Base-by-base conservation (phyloP, 1,284 basidiomycete genomes). In the Microbotryum scabiosae region DNA sequence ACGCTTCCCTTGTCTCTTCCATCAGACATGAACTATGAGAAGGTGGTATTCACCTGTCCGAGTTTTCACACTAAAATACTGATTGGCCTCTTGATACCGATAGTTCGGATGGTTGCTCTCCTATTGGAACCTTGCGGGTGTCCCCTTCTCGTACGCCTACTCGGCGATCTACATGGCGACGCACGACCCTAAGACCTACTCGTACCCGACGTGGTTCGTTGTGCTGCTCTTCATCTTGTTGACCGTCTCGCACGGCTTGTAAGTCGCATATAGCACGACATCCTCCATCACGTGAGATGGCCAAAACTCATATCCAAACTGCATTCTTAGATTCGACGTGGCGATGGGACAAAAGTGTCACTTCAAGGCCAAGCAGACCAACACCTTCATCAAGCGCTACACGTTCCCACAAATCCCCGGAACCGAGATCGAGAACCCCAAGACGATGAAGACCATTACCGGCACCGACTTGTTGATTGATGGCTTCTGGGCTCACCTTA, bases 91-190 rank as follows among this genome's bases (percentile, higher is more conserved):
- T 47, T n/a, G 14, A 26, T 2, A 4, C 25, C 5, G 4, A 10
- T 43, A 69, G 65, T 69, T 70, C 54, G 69, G 70, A 51, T 72
- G 69, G 70, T 65, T 72, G 26, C 72, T 78, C 32, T 75, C 76
- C 57, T 78, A 76, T 66, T 78, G 77, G 77, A 99, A 99, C 78
- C 87, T 97, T 75, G 90, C 94, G 26, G 96, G 94, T 61, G 80
- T 80, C 67, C 81, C 80, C 23, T 78, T 77, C 69, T 96, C 92
- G 57, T 96, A 96, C 75, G 88, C 88, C 67, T 96, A 97, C 80
- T 93, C 92, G 23, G 88, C 94, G 60, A 86, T 99, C 64, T 97
- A 96, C 81, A 97, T 99, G 89, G 87, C 89, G 12, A 86, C 88
- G n/a, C 87, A 93, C 75, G 85, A 94, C 65, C 90, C 92, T 0